Percentiles rank a stretch among this genome's conserved stretches.
These are phyloP conservation scores for Didymella keratinophila DNA, from an alignment of 2,329 filamentous ascomycete species.

Conservation along the genomic window DNA sequence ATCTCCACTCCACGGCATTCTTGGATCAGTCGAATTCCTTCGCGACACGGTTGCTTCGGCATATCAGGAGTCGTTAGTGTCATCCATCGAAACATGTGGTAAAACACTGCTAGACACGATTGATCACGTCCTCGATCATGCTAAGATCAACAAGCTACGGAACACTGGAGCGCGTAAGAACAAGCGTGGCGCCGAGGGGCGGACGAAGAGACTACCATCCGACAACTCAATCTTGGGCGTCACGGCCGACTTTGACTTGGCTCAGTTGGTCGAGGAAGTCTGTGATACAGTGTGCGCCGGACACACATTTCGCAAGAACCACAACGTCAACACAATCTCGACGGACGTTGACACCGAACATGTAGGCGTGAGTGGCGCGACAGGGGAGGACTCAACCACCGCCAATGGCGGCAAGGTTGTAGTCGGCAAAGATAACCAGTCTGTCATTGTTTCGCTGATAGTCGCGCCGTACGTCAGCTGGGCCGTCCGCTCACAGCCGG, in stretches of 20 bases:
- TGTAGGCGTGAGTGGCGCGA: slow-evolving; percentile 22
- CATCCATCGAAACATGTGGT: slow-evolving; percentile 48
- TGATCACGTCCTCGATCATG: slow-evolving; percentile 50
- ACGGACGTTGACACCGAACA: slow-evolving; percentile 24
- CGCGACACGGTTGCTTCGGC: slow-evolving; percentile 39
- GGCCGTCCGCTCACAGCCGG: slow-evolving; percentile 41
- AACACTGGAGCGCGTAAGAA: slow-evolving; percentile 31
- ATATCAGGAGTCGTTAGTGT: slow-evolving; percentile 53
- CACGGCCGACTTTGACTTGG: slow-evolving; percentile 42
- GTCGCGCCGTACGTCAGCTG: slow-evolving; percentile 42
- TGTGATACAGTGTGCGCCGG: slow-evolving; percentile 63
- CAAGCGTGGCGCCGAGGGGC: slow-evolving; percentile 24
- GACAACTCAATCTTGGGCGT: slow-evolving; percentile 44
- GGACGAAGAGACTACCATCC: slow-evolving; percentile 35
- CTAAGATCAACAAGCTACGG: slow-evolving; percentile 49
- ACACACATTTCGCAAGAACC: slow-evolving; percentile 52
- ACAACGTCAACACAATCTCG: slow-evolving; percentile 31
- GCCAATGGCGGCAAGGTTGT: slow-evolving; percentile 11
- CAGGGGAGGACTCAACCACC: slow-evolving; percentile 21
- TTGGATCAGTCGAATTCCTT: slow-evolving; percentile 54
- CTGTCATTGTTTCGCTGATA: slow-evolving; percentile 41
- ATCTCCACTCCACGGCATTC: slow-evolving; percentile 68
- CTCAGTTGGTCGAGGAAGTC: slow-evolving; percentile 58
- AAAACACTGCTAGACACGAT: slow-evolving; percentile 52
- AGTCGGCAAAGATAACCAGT: slow-evolving; percentile 31